Evolutionary conservation across 2,329 filamentous ascomycete species (phyloP).

Genomic region (Ophiostoma ulmi): DNA sequence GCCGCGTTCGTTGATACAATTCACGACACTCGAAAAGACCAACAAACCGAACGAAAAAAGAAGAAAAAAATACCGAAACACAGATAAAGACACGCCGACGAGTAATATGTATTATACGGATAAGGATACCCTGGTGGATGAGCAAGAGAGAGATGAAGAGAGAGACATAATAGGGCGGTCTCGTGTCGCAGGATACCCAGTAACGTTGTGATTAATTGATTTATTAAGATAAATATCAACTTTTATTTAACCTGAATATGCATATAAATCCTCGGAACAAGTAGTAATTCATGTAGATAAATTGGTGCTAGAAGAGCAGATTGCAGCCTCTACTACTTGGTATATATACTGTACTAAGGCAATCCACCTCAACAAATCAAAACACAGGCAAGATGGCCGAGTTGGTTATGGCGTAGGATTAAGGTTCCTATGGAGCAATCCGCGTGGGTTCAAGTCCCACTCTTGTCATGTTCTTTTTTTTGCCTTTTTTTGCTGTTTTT

Average conservation of each 20-base stretch:
- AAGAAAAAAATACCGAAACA: neutral
- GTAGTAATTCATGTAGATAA: neutral
- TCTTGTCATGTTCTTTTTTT: slow-evolving; percentile 21
- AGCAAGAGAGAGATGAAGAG: neutral
- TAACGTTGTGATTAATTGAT: neutral
- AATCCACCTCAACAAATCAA: neutral
- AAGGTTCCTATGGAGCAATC: slow-evolving; percentile 33
- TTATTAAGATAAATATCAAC: neutral
- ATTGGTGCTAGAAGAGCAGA: neutral
- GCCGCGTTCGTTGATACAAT: neutral
- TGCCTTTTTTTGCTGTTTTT: too few relatives aligned
- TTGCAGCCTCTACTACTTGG: neutral
- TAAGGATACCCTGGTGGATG: neutral
- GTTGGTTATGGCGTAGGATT: slow-evolving; percentile 32
- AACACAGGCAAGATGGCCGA: slow-evolving; percentile 29
- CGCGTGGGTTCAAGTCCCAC: slow-evolving; percentile 38
- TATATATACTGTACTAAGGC: neutral
- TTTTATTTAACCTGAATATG: neutral
- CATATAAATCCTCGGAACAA: neutral
- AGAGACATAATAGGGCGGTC: neutral
- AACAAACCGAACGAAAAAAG: neutral
- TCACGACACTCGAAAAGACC: neutral
- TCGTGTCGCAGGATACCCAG: slow-evolving; percentile 6
- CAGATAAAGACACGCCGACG: neutral
- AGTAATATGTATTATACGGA: neutral